Evolutionary conservation across 495 filamentous ascomycete species (phyloP).

Genomic region (Tuber brumale): DNA sequence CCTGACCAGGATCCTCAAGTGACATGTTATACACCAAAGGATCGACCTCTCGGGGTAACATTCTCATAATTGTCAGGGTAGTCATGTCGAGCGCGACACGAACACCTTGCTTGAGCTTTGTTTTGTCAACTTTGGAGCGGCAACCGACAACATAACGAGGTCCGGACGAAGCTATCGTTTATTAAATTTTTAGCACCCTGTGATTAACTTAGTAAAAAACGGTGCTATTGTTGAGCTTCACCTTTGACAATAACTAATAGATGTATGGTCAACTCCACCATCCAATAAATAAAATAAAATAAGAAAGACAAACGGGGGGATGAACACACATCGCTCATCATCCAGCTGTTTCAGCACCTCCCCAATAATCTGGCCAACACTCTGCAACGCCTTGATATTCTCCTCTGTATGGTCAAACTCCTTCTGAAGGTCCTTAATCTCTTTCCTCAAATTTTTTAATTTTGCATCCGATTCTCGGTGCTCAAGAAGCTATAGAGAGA

Average conservation of each 20-base stretch:
- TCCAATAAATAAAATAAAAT: neutral
- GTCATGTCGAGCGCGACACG: constrained; percentile 99
- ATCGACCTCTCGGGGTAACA: constrained; percentile 97
- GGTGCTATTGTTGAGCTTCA: constrained; percentile 9
- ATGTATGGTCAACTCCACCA: constrained; percentile 23
- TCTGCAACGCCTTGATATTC: constrained; percentile 98
- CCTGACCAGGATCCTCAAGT: constrained; percentile 91
- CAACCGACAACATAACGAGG: constrained; percentile 98
- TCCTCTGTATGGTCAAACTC: constrained; percentile 97
- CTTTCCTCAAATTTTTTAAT: constrained; percentile 80
- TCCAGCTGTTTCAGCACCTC: constrained; percentile 98
- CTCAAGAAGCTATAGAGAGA: constrained; percentile 67
- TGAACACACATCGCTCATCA: constrained; percentile 85
- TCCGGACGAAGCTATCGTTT: constrained; percentile 82
- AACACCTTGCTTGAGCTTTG: constrained; percentile 94
- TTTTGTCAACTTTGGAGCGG: constrained; percentile 94
- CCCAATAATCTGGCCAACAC: constrained; percentile 98
- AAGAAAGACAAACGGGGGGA: constrained; percentile 7
- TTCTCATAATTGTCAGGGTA: constrained; percentile 99
- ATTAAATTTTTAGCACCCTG: constrained; percentile 49
- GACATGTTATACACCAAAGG: constrained; percentile 99
- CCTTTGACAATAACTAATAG: constrained; percentile 40
- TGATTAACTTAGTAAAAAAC: constrained; percentile 23
- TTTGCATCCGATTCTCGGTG: constrained; percentile 98
- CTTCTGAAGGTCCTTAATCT: constrained; percentile 89